Evolutionary conservation across 2,329 filamentous ascomycete species (phyloP).

Genomic region (Calonectria fujianensis): DNA sequence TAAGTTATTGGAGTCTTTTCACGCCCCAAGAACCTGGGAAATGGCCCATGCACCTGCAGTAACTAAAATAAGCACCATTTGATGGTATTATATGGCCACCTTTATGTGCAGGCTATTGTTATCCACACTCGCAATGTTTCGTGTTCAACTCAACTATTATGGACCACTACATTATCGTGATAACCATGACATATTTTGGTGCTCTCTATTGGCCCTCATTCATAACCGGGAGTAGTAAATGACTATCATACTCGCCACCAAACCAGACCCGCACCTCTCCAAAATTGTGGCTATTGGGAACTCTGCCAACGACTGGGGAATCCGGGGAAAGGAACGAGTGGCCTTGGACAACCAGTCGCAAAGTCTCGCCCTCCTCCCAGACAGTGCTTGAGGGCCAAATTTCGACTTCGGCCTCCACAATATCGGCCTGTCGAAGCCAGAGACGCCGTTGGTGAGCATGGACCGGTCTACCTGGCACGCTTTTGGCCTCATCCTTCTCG

Average conservation of each 20-base stretch:
- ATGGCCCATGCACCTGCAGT: neutral
- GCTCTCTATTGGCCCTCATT: neutral
- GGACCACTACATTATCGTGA: neutral
- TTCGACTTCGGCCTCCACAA: constrained; percentile 37
- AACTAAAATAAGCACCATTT: neutral
- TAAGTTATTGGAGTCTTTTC: neutral
- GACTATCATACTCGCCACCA: constrained; percentile 16
- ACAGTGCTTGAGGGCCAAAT: constrained; percentile 35
- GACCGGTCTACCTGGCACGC: neutral
- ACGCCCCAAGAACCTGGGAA: neutral
- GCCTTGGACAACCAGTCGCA: constrained; percentile 33
- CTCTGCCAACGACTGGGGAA: constrained; percentile 27
- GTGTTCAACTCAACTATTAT: neutral
- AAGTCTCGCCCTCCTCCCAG: constrained; percentile 34
- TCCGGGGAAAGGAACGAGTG: constrained; percentile 27
- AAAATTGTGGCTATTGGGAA: constrained; percentile 32
- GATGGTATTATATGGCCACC: neutral
- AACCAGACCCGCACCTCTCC: constrained; percentile 33
- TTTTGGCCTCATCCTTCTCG: constrained; percentile 12
- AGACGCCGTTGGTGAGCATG: constrained; percentile 15
- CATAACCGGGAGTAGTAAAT: neutral
- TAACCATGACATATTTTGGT: too few relatives aligned
- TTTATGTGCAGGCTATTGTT: neutral
- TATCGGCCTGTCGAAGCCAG: constrained; percentile 30
- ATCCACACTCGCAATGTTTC: neutral